These are phyloP conservation scores for Mycena albidolilacea DNA, from an alignment of 768 basidiomycete species.

Conservation along the genomic window DNA sequence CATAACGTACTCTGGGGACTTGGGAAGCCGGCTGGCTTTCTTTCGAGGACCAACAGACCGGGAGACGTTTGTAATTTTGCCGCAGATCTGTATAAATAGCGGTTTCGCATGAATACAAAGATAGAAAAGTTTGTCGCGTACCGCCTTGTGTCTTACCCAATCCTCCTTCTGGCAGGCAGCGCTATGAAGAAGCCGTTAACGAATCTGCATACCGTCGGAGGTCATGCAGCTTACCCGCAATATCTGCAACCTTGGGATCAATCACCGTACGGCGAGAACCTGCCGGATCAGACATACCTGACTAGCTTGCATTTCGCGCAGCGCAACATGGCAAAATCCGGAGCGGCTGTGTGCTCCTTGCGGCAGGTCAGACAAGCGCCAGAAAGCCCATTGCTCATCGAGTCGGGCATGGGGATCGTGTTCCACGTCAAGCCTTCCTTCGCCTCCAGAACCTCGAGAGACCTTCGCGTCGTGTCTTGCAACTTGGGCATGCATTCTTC, in stretches of 20 bases:
- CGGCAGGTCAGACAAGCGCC: conserved; percentile 14
- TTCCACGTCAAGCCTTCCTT: neutral
- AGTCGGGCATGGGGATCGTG: conserved; percentile 6
- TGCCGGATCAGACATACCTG: neutral
- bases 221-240: neutral
- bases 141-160: neutral
- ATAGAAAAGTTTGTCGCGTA: neutral
- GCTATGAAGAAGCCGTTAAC: neutral
- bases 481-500: conserved; percentile 8
- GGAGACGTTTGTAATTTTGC: neutral
- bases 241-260: neutral
- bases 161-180: neutral
- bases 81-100: neutral
- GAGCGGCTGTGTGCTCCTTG: conserved; percentile 10
- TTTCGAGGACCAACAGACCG: too few species aligned
- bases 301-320: neutral
- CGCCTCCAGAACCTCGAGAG: neutral
- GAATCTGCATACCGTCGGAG: neutral
- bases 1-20: too few species aligned
- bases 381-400: conserved; percentile 1
- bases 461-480: neutral
- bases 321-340: conserved; percentile 6
- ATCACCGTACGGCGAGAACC: neutral
- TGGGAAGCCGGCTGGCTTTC: too few species aligned
- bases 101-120: neutral